Conservation (phyloP, 495 filamentous ascomycete species). For the Cenococcum geophilum region DNA sequence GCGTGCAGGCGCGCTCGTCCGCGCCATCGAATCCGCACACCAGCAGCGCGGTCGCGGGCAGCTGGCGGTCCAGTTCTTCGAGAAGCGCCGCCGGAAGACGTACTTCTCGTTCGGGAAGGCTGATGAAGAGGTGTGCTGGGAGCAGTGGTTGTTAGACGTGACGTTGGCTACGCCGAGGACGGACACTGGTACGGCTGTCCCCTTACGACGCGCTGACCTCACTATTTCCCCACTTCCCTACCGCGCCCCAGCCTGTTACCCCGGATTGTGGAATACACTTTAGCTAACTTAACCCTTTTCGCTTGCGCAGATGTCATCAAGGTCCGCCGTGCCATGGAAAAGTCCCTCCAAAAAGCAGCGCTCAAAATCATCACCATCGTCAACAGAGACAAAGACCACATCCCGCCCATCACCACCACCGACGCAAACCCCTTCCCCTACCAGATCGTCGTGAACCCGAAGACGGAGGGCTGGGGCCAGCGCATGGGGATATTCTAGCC, state of each 20-base stretch:
- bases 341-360: conserved; percentile 74
- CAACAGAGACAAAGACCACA: conserved; percentile 88
- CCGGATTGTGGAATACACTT: conserved; percentile 1
- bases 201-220: too few species aligned
- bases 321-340: conserved; percentile 80
- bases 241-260: neutral
- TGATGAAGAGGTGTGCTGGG: conserved; percentile 94
- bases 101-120: conserved; percentile 66
- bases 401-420: conserved; percentile 90
- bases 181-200: conserved; percentile 62
- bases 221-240: conserved; percentile 7
- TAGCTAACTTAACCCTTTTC: conserved; percentile 10
- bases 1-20: conserved; percentile 67
- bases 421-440: conserved; percentile 94
- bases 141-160: conserved; percentile 88
- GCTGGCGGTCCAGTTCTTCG: conserved; percentile 88
- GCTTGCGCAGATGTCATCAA: conserved; percentile 64
- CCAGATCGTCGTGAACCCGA: conserved; percentile 78
- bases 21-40: conserved; percentile 43
- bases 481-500: conserved; percentile 71
- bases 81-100: conserved; percentile 76
- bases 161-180: conserved; percentile 83
- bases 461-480: conserved; percentile 70
- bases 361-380: conserved; percentile 82
- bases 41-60: conserved; percentile 57